Conservation (phyloP, 768 basidiomycete species). For the Russula vinacea region DNA sequence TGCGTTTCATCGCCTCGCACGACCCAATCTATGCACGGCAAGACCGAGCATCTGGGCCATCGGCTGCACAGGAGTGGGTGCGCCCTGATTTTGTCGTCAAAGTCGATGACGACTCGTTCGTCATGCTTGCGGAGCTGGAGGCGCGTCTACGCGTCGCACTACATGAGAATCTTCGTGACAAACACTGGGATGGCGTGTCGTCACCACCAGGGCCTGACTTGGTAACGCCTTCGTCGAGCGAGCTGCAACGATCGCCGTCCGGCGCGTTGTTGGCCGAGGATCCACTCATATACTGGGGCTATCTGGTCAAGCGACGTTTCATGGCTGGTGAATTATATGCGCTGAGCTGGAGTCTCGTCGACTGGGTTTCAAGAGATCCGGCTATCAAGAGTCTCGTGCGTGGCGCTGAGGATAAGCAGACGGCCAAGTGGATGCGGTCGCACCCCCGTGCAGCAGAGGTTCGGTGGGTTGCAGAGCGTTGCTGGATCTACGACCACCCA, state of each 20-base stretch:
- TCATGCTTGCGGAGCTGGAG: conserved; percentile 93
- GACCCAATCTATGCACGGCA: conserved; percentile 61
- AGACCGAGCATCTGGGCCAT: conserved; percentile 45
- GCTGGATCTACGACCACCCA: conserved; percentile 99
- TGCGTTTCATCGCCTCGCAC: conserved; percentile 65
- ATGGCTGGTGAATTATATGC: conserved; percentile 96
- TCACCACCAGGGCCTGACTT: neutral
- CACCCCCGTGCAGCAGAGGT: conserved; percentile 79
- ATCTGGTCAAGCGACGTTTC: conserved; percentile 86
- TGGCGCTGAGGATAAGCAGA: conserved; percentile 92
- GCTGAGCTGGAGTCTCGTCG: conserved; percentile 81
- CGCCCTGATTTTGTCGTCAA: conserved; percentile 91
- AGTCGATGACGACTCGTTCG: conserved; percentile 92
- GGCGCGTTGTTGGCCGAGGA: conserved; percentile 41
- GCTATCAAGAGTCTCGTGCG: conserved; percentile 60
- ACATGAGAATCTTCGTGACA: conserved; percentile 37
- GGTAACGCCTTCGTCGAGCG: neutral
- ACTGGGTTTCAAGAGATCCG: conserved; percentile 79
- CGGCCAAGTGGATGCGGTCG: conserved; percentile 84
- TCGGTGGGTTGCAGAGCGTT: conserved; percentile 87
- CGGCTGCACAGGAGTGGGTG: conserved; percentile 60
- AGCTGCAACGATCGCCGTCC: conserved; percentile 16
- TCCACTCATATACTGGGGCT: conserved; percentile 84
- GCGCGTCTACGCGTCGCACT: conserved; percentile 79
- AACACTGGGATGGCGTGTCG: neutral